phyloP scores from a whole-genome alignment of 352 stramenopile genomes.

The Globisporangium solare region DNA sequence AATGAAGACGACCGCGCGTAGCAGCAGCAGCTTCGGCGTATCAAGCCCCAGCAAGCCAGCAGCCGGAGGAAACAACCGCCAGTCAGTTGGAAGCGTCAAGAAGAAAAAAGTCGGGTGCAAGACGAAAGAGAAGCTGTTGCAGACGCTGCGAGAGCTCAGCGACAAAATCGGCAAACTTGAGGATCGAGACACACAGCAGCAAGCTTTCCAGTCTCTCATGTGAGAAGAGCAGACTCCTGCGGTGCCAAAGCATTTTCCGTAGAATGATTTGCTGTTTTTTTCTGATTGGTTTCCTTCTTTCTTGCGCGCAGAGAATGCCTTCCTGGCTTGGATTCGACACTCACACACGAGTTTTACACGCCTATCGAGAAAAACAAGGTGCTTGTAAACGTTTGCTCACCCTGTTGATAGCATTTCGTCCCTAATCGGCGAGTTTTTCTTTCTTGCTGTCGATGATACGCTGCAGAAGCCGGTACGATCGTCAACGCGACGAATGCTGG shows the following conservation, averaged over 20 bases:
- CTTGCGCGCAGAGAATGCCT: constrained; percentile 27
- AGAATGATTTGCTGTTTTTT: not conserved
- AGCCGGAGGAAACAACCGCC: not conserved
- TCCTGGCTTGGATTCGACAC: constrained; percentile 24
- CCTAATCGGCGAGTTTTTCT: not conserved
- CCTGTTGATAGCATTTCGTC: not conserved
- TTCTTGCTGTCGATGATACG: not conserved
- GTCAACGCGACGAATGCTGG: constrained; percentile 54
- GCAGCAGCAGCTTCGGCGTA: not conserved
- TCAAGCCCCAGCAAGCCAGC: not conserved
- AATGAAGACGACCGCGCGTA: not conserved
- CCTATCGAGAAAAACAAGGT: constrained; percentile 67
- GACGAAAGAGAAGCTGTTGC: constrained; percentile 27
- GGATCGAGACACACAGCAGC: constrained; percentile 63
- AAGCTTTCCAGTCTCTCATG: constrained; percentile 47
- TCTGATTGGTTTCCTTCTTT: not conserved
- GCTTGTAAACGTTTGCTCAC: not conserved
- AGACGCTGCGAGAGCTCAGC: constrained; percentile 37
- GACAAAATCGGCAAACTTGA: constrained; percentile 50
- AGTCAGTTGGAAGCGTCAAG: constrained; percentile 19
- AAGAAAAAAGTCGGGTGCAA: constrained; percentile 44
- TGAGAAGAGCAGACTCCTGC: constrained; percentile 7
- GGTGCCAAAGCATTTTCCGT: not conserved
- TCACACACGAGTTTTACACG: constrained; percentile 36
- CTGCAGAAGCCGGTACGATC: constrained; percentile 33